These are phyloP conservation scores for Tulasnella calospora DNA, from an alignment of 768 basidiomycete species.

Conservation along the genomic window DNA sequence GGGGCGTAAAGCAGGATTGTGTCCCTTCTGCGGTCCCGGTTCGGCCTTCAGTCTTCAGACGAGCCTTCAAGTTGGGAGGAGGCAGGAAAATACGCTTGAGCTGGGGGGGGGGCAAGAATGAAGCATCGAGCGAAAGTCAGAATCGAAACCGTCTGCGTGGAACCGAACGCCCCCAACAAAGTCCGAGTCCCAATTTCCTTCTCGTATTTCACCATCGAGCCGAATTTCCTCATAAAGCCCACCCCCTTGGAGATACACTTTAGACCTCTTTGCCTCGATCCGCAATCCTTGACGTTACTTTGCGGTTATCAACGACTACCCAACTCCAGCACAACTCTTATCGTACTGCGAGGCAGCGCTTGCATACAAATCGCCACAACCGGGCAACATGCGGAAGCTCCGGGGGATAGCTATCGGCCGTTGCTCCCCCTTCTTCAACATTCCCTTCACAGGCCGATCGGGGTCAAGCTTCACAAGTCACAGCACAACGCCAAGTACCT, in stretches of 20 bases:
- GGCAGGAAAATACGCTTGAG: not conserved
- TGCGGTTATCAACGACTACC: not conserved
- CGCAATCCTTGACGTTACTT: not conserved
- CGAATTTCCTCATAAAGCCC: not conserved
- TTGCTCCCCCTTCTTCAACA: not conserved
- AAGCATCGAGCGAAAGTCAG: not conserved
- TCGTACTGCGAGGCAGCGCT: not conserved
- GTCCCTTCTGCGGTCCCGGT: not conserved
- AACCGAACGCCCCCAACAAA: not conserved
- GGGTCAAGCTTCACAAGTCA: not conserved
- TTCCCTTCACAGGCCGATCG: not conserved
- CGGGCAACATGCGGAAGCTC: not conserved
- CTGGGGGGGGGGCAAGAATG: not conserved
- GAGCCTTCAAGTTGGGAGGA: not conserved
- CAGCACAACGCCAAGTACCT: not conserved
- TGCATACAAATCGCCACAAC: not conserved
- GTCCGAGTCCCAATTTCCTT: not conserved
- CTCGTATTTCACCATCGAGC: not conserved
- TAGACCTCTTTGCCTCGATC: not conserved
- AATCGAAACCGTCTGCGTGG: not conserved
- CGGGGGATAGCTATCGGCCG: not conserved
- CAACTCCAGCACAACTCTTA: not conserved
- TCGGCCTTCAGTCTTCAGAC: not conserved
- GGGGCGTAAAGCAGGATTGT: not conserved
- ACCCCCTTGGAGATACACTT: not conserved